Conservation (phyloP, 305 asterid species). For the Solanum hybrid region DNA sequence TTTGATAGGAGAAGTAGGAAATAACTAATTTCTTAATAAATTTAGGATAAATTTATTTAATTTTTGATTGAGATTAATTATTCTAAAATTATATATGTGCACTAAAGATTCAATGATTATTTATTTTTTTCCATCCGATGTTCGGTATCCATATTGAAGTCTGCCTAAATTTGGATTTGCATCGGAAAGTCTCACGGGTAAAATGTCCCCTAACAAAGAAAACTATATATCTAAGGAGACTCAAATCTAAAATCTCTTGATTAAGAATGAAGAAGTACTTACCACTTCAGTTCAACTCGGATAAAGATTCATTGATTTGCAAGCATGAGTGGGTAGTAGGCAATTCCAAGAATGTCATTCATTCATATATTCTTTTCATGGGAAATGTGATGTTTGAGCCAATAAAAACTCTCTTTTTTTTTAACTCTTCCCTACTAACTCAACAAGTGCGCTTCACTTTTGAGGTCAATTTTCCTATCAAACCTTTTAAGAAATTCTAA, state of each 20-base stretch:
- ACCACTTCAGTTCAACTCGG: accelerated
- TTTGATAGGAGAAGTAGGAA: neutral
- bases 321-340: neutral
- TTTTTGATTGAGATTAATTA: neutral
- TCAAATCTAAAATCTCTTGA: no score
- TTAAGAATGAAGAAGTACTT: no score
- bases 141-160: accelerated
- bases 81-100: neutral
- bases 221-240: no score
- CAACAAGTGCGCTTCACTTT: neutral
- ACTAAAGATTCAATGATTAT: neutral
- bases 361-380: neutral
- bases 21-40: neutral
- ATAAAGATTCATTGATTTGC: neutral
- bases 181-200: accelerated
- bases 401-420: neutral
- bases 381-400: neutral
- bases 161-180: accelerated
- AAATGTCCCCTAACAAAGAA: no score
- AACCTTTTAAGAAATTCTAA: neutral
- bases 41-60: no score
- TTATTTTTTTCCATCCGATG: no score
- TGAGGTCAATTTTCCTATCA: neutral
- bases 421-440: neutral
- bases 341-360: neutral